These are phyloP conservation scores for Periconia macrospinosa DNA, from an alignment of 2,329 filamentous ascomycete genomes.

Conservation along the genomic window DNA sequence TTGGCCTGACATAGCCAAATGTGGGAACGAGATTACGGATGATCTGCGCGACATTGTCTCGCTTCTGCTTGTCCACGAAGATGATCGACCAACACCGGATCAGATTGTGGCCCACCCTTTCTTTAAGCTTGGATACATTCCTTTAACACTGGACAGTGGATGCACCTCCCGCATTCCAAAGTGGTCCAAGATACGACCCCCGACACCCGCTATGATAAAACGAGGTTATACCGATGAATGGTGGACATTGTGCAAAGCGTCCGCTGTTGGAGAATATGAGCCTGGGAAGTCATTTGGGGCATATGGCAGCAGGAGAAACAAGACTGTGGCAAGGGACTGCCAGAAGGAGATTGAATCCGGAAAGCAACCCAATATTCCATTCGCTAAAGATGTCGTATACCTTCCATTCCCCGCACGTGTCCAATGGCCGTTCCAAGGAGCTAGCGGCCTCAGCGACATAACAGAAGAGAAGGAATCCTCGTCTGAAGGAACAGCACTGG, in stretches of 20 bases:
- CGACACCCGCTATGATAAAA: constrained; percentile 46
- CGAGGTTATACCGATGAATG: constrained; percentile 55
- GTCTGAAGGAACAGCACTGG: constrained; percentile 42
- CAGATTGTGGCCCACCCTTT: constrained; percentile 78
- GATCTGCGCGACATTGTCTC: constrained; percentile 80
- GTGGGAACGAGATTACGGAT: constrained; percentile 70
- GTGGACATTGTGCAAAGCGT: constrained; percentile 53
- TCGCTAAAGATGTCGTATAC: constrained; percentile 52
- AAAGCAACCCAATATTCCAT: constrained; percentile 52
- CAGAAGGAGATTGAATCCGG: constrained; percentile 52
- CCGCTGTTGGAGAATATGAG: constrained; percentile 53
- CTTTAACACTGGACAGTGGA: constrained; percentile 51
- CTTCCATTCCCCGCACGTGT: constrained; percentile 47
- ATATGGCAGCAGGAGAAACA: constrained; percentile 50
- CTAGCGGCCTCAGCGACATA: constrained; percentile 42
- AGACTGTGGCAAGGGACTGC: constrained; percentile 54
- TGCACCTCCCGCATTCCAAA: constrained; percentile 51
- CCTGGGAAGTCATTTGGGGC: constrained; percentile 51
- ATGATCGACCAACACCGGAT: constrained; percentile 74
- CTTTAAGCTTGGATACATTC: constrained; percentile 76
- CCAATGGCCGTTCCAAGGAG: constrained; percentile 38
- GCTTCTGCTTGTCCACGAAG: constrained; percentile 73
- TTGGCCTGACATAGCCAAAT: constrained; percentile 70
- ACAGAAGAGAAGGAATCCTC: constrained; percentile 44
- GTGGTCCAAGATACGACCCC: constrained; percentile 50